Conservation (phyloP, 208 protist genomes). For the Leishmania martiniquensis region DNA sequence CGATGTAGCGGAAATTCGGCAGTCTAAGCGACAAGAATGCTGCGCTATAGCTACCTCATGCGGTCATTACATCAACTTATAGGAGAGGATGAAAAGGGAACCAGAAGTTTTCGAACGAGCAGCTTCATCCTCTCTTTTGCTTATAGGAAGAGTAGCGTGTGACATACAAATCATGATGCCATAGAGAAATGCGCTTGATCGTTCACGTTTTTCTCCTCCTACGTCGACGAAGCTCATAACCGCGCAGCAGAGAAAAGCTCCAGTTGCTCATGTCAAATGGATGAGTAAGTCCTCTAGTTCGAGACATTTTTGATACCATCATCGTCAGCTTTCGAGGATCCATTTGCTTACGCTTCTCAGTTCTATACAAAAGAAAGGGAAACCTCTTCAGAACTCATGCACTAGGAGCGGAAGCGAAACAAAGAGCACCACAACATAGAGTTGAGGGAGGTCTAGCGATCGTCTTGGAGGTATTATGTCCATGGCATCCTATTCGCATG, state of each 20-base stretch:
- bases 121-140: neutral
- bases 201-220: neutral
- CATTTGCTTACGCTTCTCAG: neutral
- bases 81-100: conserved; percentile 16
- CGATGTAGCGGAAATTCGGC: neutral
- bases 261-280: neutral
- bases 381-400: neutral
- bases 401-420: neutral
- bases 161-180: neutral
- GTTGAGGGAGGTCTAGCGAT: neutral
- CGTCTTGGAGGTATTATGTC: neutral
- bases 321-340: neutral
- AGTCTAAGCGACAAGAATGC: neutral
- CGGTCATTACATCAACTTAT: neutral
- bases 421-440: neutral
- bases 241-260: neutral
- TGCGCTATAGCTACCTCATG: neutral
- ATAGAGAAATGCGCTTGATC: neutral
- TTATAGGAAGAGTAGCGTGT: neutral
- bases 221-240: neutral
- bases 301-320: neutral
- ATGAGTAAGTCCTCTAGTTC: neutral
- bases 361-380: neutral
- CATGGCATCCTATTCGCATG: neutral
- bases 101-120: neutral